phyloP scores from a whole-genome alignment of 1,139 yeast genomes.

The Suhomyces choctaworum region DNA sequence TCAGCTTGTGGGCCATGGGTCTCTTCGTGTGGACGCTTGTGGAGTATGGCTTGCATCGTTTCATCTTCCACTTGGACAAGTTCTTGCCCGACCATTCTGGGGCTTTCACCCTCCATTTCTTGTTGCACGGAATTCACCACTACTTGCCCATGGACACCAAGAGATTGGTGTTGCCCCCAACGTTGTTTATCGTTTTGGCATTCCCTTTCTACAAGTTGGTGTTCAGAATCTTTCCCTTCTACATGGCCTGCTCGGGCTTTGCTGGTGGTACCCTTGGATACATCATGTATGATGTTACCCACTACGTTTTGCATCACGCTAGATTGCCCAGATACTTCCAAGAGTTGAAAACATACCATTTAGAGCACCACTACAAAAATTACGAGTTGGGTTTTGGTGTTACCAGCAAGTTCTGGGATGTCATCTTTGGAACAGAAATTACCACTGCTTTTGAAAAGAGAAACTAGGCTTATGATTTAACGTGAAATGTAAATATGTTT shows the following conservation, averaged over 20 bases:
- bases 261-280: slow-evolving; percentile 97
- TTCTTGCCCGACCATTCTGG: slow-evolving; percentile 78
- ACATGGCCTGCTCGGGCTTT: slow-evolving; percentile 58
- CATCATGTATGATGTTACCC: slow-evolving; percentile 86
- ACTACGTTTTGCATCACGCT: slow-evolving; percentile 81
- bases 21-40: slow-evolving; percentile 87
- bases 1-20: slow-evolving; percentile 59
- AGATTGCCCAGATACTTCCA: slow-evolving; percentile 74
- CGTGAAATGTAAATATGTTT: not conserved
- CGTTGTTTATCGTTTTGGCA: slow-evolving; percentile 58
- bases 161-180: slow-evolving; percentile 95
- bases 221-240: slow-evolving; percentile 42
- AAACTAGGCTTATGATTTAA: slow-evolving; percentile 16
- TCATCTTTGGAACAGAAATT: slow-evolving; percentile 74
- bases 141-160: slow-evolving; percentile 94
- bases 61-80: slow-evolving; percentile 86
- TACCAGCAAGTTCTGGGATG: slow-evolving; percentile 91
- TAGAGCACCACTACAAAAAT: slow-evolving; percentile 96
- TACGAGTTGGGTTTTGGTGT: slow-evolving; percentile 97
- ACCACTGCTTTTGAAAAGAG: slow-evolving; percentile 38
- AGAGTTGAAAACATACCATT: slow-evolving; percentile 80
- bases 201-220: slow-evolving; percentile 46
- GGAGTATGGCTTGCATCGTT: slow-evolving; percentile 86
- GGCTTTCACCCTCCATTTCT: slow-evolving; percentile 79
- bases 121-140: slow-evolving; percentile 95